Conservation (phyloP, 129 eudicot species). For the Lactuca sativa region DNA sequence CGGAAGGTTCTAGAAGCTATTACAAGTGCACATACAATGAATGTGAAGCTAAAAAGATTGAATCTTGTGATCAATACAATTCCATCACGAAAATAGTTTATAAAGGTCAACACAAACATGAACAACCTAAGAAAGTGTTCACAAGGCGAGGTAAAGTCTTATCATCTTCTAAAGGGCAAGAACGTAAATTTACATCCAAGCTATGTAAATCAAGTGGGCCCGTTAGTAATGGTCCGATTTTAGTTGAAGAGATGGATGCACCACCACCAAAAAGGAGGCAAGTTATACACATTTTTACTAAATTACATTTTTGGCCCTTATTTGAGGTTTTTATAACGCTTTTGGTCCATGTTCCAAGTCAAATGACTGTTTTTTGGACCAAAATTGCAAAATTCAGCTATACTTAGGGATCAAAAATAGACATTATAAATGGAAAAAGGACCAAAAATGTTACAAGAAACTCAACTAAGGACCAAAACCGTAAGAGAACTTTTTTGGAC, state of each 20-base stretch:
- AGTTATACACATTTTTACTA: slow-evolving; percentile 9
- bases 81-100: slow-evolving; percentile 55
- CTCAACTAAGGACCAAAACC: not conserved
- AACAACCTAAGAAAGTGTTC: slow-evolving; percentile 66
- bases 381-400: not conserved
- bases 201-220: slow-evolving; percentile 46
- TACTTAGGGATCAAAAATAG: not conserved
- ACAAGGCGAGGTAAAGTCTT: slow-evolving; percentile 43
- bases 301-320: not conserved
- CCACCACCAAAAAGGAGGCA: slow-evolving; percentile 57
- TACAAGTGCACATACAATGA: slow-evolving; percentile 71
- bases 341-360: not conserved
- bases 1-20: slow-evolving; percentile 89
- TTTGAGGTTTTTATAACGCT: not conserved
- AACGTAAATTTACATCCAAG: slow-evolving; percentile 23
- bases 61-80: slow-evolving; percentile 57
- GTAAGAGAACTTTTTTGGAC: too few relatives aligned
- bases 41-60: slow-evolving; percentile 84
- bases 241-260: slow-evolving; percentile 54
- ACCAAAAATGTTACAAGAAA: not conserved
- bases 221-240: slow-evolving; percentile 31
- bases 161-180: slow-evolving; percentile 36
- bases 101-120: slow-evolving; percentile 84
- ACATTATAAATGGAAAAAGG: not conserved
- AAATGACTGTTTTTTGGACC: not conserved